These are phyloP conservation scores for Gardenia jasminoides DNA, from an alignment of 257 asterid genomes.

Conservation along the genomic window DNA sequence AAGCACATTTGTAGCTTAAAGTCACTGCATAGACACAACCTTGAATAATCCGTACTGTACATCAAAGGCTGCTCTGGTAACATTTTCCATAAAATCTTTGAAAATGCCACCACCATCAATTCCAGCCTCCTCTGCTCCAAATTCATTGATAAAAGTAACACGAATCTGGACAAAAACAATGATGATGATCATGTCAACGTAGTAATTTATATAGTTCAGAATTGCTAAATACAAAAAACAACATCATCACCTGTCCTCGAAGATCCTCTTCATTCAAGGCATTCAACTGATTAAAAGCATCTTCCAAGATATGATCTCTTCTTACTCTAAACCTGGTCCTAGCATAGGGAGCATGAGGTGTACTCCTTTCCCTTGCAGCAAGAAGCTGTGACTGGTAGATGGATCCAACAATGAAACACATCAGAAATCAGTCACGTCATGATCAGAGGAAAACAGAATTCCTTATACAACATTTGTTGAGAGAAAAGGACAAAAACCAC, in stretches of 20 bases:
- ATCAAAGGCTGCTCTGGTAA: slow-evolving; percentile 89
- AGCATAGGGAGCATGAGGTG: slow-evolving; percentile 50
- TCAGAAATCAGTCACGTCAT: slow-evolving; percentile 5
- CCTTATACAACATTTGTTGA: background rate
- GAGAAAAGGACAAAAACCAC: background rate
- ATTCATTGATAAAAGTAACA: slow-evolving; percentile 77
- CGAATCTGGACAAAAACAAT: slow-evolving; percentile 62
- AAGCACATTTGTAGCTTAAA: background rate
- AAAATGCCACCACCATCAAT: slow-evolving; percentile 99
- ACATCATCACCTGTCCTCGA: slow-evolving; percentile 69
- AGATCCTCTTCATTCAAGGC: slow-evolving; percentile 79
- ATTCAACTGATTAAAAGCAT: slow-evolving; percentile 83
- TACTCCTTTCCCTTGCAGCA: slow-evolving; percentile 52
- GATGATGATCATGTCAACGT: background rate
- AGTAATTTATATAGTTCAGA: background rate
- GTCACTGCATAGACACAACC: slow-evolving; percentile 41
- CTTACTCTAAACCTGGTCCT: slow-evolving; percentile 82
- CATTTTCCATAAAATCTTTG: slow-evolving; percentile 98
- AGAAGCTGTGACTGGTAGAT: slow-evolving; percentile 75
- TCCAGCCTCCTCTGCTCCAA: slow-evolving; percentile 99
- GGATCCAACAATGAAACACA: background rate
- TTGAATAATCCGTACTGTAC: slow-evolving; percentile 95
- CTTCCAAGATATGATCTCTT: slow-evolving; percentile 85
- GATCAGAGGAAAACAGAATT: background rate
- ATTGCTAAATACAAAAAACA: slow-evolving; percentile 3